Base-by-base conservation (phyloP, 1,284 basidiomycete species). In the Xanthoconium separans region DNA sequence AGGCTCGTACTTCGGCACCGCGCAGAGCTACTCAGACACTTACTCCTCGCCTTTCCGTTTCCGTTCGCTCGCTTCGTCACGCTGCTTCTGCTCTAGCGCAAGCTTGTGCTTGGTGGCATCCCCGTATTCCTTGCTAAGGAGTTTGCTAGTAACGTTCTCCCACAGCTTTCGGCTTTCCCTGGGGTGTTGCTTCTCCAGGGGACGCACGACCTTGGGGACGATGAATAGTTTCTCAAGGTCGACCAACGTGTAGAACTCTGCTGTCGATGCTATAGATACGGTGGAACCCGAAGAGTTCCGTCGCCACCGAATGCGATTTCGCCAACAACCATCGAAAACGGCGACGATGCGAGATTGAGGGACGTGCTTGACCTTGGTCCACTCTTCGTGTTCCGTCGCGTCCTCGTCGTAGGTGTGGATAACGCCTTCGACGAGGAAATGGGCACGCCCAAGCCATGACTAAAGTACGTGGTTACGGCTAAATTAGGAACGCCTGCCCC, bases 401-500 rank as follows among this genome's bases (percentile, higher is more conserved):
- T 76, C 79, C 34, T 84, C 82, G 50, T 79, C 77, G 59, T 91
- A 92, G 13, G 84, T 83, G 73, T 96, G 94, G 51, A 99, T 86
- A 43, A 96, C 87, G 45, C 95, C 96, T 64, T 98, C 96, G 12
- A 94, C 64, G 31, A 89, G 76, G 77, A 93, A 98, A 57, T 91
- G 89, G 6, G 96, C 87, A 63, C 81, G 87, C 44, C 93, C 89
- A 43, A 99, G 78, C 96, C 96, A 99, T 11, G 91, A 92, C 90
- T 91, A 65, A 22, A 29, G 18, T 36, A 12, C 27, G 27, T 7
- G 7, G 16, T 16, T 31, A 40, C 3, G 39, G 24, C 41, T 15
- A 10, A n/a, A 51, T 65, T 33, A 61, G 51, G 31, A 49, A 33
- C 12, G 4, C 16, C 4, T 9, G 12, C 4, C 41, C 24, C 34